Evolutionary conservation across 2,329 filamentous ascomycete species (phyloP), one percentile per base, ranked within the genome.

Genomic region (Pleoardoris graminearum): DNA sequence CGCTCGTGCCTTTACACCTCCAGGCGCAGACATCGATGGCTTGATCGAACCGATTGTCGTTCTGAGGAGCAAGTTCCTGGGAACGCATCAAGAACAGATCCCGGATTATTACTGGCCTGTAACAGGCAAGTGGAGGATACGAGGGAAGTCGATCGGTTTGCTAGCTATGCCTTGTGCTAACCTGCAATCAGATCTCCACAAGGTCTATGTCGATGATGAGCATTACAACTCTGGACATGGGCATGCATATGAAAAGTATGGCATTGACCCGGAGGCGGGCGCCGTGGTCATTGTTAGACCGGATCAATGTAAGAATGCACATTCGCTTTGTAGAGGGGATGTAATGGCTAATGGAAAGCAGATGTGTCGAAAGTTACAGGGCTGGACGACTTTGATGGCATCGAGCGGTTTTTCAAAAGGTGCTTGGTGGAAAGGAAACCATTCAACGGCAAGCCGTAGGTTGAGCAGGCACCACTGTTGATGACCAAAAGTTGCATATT

Each of bases 201-300:
- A 86, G 54, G 76, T 81, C 1, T 86, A 80, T 61, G 74, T 91
- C 42, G 83, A 87, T 52, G 74, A 81, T 21, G 72, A 84, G 3
- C 74, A 72, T 25, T 87, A 82, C 62, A 79, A 83, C 51, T 75
- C 76, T 2, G 81, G 80, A 1, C 80, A 85, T 51, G 83, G 83
- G 0, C 76, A 82, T 38, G 81, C 80, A 1, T 87, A 86, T 57
- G 74, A 82, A 43, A 72, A 72, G 7, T 83, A 84, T 36, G 82
- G 82, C 0, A 72, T 87, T 11, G 75, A 80, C 49, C 21, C 48
- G 0, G 41, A 35, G 1, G 43, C 57, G 0, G 70, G 69, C 6
- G 71, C 69, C 0, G 55, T 85, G 4, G 75, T 82, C 0, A 72
- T 86, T 53, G 77, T 86, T 7, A 75, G 85, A 12, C 85, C 84